Evolutionary conservation across 768 basidiomycete genomes (phyloP).

Genomic region (Phaeotremella fagi): DNA sequence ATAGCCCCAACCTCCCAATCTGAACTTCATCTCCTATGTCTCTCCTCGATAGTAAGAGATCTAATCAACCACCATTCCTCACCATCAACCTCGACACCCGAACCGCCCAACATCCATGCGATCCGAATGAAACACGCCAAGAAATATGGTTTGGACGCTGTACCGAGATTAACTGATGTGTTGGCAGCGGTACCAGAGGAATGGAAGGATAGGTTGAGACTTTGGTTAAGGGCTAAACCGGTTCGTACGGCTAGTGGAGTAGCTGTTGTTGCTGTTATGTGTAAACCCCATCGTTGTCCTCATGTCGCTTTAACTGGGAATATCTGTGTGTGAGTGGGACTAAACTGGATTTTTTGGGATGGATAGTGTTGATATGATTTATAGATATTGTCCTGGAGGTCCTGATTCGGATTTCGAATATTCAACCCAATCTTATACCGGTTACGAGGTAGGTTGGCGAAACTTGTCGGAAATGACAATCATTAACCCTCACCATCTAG

Average conservation of each 20-base stretch:
- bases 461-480: background rate
- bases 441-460: constrained; percentile 48
- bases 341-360: background rate
- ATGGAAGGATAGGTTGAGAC: constrained; percentile 83
- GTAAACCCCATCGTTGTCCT: constrained; percentile 97
- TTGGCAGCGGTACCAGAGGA: constrained; percentile 98
- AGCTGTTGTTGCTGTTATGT: constrained; percentile 99
- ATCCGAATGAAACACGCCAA: constrained; percentile 84
- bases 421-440: constrained; percentile 65
- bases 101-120: constrained; percentile 80
- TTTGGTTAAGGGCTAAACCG: constrained; percentile 85
- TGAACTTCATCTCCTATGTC: constrained; percentile 81
- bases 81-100: constrained; percentile 42
- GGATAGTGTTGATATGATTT: background rate
- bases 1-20: constrained; percentile 62
- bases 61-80: constrained; percentile 58
- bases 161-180: constrained; percentile 92
- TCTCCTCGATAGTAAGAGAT: constrained; percentile 89
- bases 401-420: constrained; percentile 99
- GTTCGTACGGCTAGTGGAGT: constrained; percentile 96
- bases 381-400: constrained; percentile 93
- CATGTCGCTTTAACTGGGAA: constrained; percentile 99
- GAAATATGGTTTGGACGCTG: constrained; percentile 76
- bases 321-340: constrained; percentile 78
- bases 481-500: constrained; percentile 55